Conservation (phyloP, 192 early-diverging fungal genomes). For the Coemansia sp. region DNA sequence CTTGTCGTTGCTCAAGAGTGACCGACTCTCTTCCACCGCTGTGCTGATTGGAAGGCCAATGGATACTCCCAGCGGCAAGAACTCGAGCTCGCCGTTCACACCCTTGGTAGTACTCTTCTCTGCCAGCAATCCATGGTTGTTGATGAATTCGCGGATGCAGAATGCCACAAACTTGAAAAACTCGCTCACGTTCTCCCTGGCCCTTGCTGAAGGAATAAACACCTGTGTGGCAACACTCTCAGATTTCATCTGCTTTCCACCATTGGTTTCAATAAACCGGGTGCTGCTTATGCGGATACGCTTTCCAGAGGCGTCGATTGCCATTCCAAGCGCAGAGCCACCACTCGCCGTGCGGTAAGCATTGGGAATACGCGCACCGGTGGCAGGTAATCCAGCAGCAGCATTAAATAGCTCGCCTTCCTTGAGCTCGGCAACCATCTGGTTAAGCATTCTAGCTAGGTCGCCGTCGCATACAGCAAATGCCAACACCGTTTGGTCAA, state of each 20-base stretch:
- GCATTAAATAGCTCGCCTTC: constrained; percentile 56
- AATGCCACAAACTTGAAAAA: constrained; percentile 83
- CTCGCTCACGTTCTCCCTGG: constrained; percentile 26
- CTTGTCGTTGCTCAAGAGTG: constrained; percentile 30
- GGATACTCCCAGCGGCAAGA: constrained; percentile 73
- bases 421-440: constrained; percentile 38
- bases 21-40: constrained; percentile 33
- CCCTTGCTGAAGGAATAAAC: constrained; percentile 52
- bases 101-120: not conserved
- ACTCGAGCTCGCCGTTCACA: not conserved
- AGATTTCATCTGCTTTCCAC: constrained; percentile 43
- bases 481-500: constrained; percentile 46
- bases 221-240: constrained; percentile 41
- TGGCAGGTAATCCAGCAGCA: constrained; percentile 76
- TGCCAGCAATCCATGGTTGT: constrained; percentile 17
- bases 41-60: constrained; percentile 82
- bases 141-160: constrained; percentile 74
- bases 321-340: constrained; percentile 79
- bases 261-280: constrained; percentile 59
- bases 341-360: constrained; percentile 65
- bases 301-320: constrained; percentile 77
- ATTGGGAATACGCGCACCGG: constrained; percentile 35
- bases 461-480: constrained; percentile 26
- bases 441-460: constrained; percentile 14
- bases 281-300: constrained; percentile 88